Base-by-base conservation (phyloP, 2,329 filamentous ascomycete genomes). In the Immersiporthe knoxdaviesiana region DNA sequence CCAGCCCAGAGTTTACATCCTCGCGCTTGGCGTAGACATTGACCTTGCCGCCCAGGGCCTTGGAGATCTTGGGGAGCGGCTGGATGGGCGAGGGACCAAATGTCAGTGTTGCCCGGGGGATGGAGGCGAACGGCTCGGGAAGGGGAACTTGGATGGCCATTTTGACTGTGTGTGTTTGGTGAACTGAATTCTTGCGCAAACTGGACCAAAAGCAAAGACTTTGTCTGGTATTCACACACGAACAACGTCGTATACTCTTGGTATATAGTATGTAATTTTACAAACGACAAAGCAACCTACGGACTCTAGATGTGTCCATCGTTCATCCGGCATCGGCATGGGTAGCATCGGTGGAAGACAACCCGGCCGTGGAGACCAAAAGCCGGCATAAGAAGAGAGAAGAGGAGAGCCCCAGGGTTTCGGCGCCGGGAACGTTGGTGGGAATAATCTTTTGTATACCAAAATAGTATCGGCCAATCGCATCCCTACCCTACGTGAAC, bases 71-170 rank as follows among this genome's bases (percentile, higher is more conserved):
- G 67, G 88, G 87, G 47, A 93, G 85, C 65, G 83, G 78, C 76
- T 92, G 89, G 74, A 92, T 90, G 39, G 90, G 90, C 0, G 90
- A 91, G 21, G 89, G 87, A 0, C 88, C 88, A 66, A 92, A 90
- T 70, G 91, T 86, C 73, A 92, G 85, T 12, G 81, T 77, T 73
- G 87, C 80, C 70, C 87, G 84, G 16, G 89, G 88, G 74, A 92
- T 91, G 75, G 84, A 84, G 66, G 86, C 84, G 74, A 91, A 90
- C 27, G 87, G 85, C 67, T 87, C 82, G 10, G 89, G 88, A 54
- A 91, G 84, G n/a, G 74, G 75, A 69, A 86, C 62, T n/a, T 66
- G 61, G 32, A 66, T 64, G 30, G 68, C 62, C 69, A 71, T 71
- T 7, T 27, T 50, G 4, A 21, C 21, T 32, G 6, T 50, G n/a